These are phyloP conservation scores for Ophiobolus disseminans DNA, from an alignment of 2,329 filamentous ascomycete genomes.

Conservation along the genomic window DNA sequence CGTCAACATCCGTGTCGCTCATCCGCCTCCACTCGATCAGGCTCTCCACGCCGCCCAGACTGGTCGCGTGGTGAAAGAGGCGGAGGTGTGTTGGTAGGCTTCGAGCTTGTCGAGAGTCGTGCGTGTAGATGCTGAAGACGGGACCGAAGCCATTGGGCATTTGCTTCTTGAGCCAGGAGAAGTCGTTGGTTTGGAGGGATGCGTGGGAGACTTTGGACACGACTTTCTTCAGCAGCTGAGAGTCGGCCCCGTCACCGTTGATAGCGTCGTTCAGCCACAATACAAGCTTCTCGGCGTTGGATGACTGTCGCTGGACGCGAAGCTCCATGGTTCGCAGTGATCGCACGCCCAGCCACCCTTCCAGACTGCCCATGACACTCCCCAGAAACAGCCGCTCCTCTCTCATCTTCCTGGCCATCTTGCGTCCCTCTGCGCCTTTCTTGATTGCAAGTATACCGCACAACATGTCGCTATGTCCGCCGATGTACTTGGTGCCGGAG, in stretches of 20 bases:
- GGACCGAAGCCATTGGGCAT: conserved; percentile 93
- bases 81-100: conserved; percentile 76
- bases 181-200: conserved; percentile 73
- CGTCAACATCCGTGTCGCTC: conserved; percentile 77
- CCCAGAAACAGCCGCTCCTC: conserved; percentile 79
- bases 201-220: conserved; percentile 76
- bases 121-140: conserved; percentile 79
- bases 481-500: conserved; percentile 93
- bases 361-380: conserved; percentile 84
- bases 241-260: conserved; percentile 46
- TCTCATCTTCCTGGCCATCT: conserved; percentile 59
- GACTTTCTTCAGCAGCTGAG: conserved; percentile 57
- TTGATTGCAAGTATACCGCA: conserved; percentile 80
- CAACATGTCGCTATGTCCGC: conserved; percentile 92
- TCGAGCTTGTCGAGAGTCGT: conserved; percentile 66
- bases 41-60: conserved; percentile 90
- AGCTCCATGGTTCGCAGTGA: conserved; percentile 86
- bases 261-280: conserved; percentile 69
- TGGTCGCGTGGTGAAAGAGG: conserved; percentile 94
- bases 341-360: conserved; percentile 89
- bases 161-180: conserved; percentile 76
- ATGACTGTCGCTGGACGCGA: conserved; percentile 77
- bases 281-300: conserved; percentile 73
- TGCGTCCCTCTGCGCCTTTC: conserved; percentile 36
- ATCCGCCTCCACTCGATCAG: conserved; percentile 96